Base-by-base conservation (phyloP, 768 basidiomycete genomes). In the Tephrocybe rancida region DNA sequence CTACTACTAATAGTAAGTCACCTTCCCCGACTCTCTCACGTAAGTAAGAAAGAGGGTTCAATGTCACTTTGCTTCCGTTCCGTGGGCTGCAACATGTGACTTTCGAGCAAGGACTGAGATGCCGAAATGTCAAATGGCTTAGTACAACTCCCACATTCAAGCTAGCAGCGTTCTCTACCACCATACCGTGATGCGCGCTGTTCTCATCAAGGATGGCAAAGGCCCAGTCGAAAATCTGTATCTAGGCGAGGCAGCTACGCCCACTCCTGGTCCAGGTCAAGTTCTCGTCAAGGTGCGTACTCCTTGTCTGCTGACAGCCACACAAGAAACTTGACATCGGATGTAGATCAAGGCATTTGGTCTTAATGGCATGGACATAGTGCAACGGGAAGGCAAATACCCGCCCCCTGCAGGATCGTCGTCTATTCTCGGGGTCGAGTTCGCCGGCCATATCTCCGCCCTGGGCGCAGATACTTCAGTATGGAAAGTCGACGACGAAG, bases 131-230 rank as follows among this genome's bases (percentile, higher is more conserved):
- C n/a, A n/a, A n/a, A n/a, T n/a, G n/a, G n/a, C n/a, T n/a, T n/a
- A n/a, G n/a, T n/a, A n/a, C n/a, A n/a, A n/a, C n/a, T 46, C 35
- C 21, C 24, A n/a, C n/a, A n/a, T 10, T 18, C 3, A 22, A 39
- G 26, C 19, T n/a, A n/a, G 42, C 3, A 50, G 26, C 38, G n/a
- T 13, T 19, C 9, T n/a, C n/a, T n/a, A n/a, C n/a, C n/a, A n/a
- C n/a, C n/a, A n/a, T n/a, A n/a, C n/a, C n/a, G n/a, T n/a, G n/a
- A 95, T 95, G 92, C 86, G 82, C 37, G 91, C 90, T 26, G 77
- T 95, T 26, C 74, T 92, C 21, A 78, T 96, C 67, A 89, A 88
- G 69, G 81, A 85, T 65, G 86, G 77, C 2, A 81, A 84, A 52
- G 93, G 92, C 0, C 84, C 90, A 7, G 74, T 82, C 21, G 89